phyloP scores from a whole-genome alignment of 768 basidiomycete genomes.

The Daedaleopsis sinensis region DNA sequence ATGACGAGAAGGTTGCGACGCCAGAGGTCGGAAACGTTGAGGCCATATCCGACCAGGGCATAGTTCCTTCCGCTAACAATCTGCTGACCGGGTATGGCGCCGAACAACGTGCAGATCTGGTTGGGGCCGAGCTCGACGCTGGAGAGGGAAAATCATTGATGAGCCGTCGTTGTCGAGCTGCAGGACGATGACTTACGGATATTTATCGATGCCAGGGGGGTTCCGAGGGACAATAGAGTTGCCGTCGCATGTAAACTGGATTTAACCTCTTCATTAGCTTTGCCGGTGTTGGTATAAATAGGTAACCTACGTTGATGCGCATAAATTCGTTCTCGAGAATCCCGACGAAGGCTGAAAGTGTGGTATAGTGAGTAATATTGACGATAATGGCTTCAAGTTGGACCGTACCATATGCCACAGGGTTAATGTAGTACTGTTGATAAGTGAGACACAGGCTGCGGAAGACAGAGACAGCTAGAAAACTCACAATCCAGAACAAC shows the following conservation, averaged over 20 bases:
- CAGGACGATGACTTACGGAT: slow-evolving; percentile 53
- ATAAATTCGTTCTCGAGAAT: slow-evolving; percentile 88
- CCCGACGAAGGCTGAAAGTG: slow-evolving; percentile 63
- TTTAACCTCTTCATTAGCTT: slow-evolving; percentile 14
- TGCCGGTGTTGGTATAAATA: slow-evolving; percentile 1
- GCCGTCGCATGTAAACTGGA: slow-evolving; percentile 66
- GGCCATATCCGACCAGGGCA: slow-evolving; percentile 54
- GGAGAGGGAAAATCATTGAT: slow-evolving; percentile 14
- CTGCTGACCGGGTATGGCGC: slow-evolving; percentile 58
- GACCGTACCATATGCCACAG: slow-evolving; percentile 64
- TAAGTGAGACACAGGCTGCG: slow-evolving; percentile 17
- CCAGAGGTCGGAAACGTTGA: slow-evolving; percentile 60
- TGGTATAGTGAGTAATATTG: neutral
- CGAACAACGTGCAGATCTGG: slow-evolving; percentile 79
- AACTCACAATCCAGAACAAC: slow-evolving; percentile 82
- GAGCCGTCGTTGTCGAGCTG: slow-evolving; percentile 23
- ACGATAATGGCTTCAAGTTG: too few species aligned
- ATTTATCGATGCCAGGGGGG: slow-evolving; percentile 53
- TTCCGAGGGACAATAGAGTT: slow-evolving; percentile 68
- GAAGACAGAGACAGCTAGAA: neutral
- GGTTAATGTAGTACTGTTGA: slow-evolving; percentile 76
- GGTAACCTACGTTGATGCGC: slow-evolving; percentile 56
- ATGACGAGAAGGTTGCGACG: slow-evolving; percentile 70
- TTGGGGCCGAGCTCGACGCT: slow-evolving; percentile 60
- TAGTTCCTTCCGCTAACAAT: slow-evolving; percentile 64